Conservation (phyloP, 352 stramenopile genomes). For the Aphanomyces cochlioides region DNA sequence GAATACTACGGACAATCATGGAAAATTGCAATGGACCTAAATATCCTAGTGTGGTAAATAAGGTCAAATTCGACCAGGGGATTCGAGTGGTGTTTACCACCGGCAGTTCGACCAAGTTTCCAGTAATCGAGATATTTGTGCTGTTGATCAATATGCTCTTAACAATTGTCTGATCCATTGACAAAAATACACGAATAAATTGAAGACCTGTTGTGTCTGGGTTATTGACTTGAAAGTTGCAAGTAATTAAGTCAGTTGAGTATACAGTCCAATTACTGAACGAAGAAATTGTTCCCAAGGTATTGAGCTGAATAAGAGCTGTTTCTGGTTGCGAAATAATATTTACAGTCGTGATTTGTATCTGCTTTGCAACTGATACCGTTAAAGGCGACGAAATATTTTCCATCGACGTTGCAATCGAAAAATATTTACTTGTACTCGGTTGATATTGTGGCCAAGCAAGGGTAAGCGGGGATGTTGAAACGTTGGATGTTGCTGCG, state of each 20-base stretch:
- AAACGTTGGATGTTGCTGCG: not conserved
- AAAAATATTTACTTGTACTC: not conserved
- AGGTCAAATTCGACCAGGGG: not conserved
- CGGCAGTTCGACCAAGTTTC: not conserved
- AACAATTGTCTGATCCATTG: not conserved
- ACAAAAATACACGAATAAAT: not conserved
- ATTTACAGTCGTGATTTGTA: not conserved
- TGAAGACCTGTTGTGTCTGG: slow-evolving; percentile 9
- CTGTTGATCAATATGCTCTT: not conserved
- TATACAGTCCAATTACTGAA: slow-evolving; percentile 4
- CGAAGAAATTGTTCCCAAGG: not conserved
- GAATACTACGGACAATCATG: not conserved
- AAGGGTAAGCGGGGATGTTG: not conserved
- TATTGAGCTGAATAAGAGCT: not conserved
- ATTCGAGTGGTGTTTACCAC: not conserved
- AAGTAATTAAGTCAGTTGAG: not conserved
- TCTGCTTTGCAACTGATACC: not conserved
- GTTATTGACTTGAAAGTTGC: slow-evolving; percentile 1
- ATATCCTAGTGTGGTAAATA: not conserved
- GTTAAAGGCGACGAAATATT: not conserved
- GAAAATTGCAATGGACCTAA: not conserved
- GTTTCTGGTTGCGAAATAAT: not conserved
- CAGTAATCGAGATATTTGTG: not conserved
- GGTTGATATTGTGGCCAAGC: not conserved
- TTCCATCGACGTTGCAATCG: not conserved